phyloP scores from a whole-genome alignment of 257 asterid species.

The Scutellaria minor region DNA sequence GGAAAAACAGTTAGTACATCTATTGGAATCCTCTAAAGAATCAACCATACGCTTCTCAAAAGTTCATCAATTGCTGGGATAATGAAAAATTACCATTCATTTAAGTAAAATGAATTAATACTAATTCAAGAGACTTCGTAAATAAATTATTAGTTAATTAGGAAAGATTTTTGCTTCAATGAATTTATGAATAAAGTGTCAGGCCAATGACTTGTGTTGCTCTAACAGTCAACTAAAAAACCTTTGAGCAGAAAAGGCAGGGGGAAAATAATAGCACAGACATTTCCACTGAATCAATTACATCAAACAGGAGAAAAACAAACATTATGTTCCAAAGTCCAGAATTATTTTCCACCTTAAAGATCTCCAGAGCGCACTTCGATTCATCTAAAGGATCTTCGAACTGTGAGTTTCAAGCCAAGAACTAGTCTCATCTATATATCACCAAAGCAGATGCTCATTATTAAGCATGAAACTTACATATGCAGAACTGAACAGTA shows the following conservation, averaged over 20 bases:
- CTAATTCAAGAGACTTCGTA: too few species aligned
- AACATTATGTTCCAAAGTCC: neutral
- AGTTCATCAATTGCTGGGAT: too few species aligned
- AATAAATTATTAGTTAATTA: too few species aligned
- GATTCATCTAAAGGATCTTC: slow-evolving; percentile 9
- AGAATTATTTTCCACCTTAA: slow-evolving; percentile 15
- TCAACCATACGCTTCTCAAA: too few species aligned
- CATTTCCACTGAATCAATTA: neutral
- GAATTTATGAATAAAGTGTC: neutral
- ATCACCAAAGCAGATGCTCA: neutral
- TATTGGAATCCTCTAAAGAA: too few species aligned
- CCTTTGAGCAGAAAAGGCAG: neutral
- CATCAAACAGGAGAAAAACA: slow-evolving; percentile 18
- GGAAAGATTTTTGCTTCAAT: neutral
- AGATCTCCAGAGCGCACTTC: slow-evolving; percentile 14
- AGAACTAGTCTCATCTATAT: slow-evolving; percentile 12
- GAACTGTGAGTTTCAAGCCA: neutral
- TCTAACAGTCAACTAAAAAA: neutral
- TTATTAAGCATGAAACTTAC: neutral
- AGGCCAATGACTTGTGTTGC: neutral
- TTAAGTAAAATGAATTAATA: too few species aligned
- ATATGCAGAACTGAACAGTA: slow-evolving; percentile 6
- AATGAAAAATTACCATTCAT: too few species aligned
- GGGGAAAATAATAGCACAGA: neutral
- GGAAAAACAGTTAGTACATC: too few species aligned